These are phyloP conservation scores for Ogataea thermomethanolica DNA, from an alignment of 805 yeast genomes.

Conservation along the genomic window DNA sequence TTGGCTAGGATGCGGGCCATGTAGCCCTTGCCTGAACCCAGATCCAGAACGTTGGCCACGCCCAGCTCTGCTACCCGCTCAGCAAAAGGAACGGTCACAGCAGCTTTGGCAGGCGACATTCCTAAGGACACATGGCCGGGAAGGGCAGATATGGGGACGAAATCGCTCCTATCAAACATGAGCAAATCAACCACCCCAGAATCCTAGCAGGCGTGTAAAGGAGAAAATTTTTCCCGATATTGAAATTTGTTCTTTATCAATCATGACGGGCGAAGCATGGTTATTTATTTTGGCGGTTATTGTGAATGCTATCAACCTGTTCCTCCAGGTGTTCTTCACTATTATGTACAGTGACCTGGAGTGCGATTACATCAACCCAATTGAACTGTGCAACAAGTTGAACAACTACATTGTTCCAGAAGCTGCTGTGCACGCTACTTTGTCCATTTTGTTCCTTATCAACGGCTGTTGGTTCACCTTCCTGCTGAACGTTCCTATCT, in stretches of 20 bases:
- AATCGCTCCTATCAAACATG: constrained; percentile 6
- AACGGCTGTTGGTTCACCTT: constrained; percentile 93
- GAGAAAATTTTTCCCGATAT: constrained; percentile 5
- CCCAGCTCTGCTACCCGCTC: constrained; percentile 3
- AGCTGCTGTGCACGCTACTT: constrained; percentile 73
- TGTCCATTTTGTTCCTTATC: constrained; percentile 67
- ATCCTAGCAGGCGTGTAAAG: constrained; percentile 5
- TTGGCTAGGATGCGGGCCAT: constrained; percentile 25
- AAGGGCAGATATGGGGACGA: constrained; percentile 1
- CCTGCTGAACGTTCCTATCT: constrained; percentile 75
- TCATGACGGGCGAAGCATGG: constrained; percentile 37
- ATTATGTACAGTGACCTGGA: constrained; percentile 94
- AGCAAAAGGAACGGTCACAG: constrained; percentile 17
- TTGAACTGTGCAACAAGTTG: constrained; percentile 89
- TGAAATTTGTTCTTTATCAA: constrained; percentile 12
- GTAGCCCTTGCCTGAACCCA: constrained; percentile 34
- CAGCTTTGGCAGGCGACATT: constrained; percentile 12
- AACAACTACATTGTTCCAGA: constrained; percentile 89
- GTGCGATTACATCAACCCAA: constrained; percentile 95
- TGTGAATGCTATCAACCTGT: constrained; percentile 81
- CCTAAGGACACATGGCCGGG: constrained; percentile 14
- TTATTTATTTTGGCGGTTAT: constrained; percentile 75
- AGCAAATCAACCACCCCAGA: neutral
- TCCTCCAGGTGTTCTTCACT: constrained; percentile 91
- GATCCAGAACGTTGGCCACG: constrained; percentile 19